Base-by-base conservation (phyloP, 805 yeast genomes). In the Zygoascus tannicola region DNA sequence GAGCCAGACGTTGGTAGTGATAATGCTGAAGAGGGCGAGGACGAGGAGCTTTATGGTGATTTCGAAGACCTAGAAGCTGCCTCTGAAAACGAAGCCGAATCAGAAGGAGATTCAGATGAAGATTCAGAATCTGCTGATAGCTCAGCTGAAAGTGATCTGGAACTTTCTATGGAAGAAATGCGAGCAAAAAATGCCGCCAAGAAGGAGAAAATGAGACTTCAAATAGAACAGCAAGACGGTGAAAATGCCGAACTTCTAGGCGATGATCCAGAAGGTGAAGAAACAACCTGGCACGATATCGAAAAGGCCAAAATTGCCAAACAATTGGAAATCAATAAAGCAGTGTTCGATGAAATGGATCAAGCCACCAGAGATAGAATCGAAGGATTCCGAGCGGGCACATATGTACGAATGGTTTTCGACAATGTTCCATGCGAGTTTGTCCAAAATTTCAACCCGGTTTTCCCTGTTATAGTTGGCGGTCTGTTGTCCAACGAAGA, bases 271-370 rank as follows among this genome's bases (percentile, higher is more conserved):
- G 87, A 84, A 58, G 65, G 63, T 36, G 81, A 76, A 44, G 55
- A 84, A 58, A 97, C 90, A 56, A 87, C 96, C 0, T 92, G 98
- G 98, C 92, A 90, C 61, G 97, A 90, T 61, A 78, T 83, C 63
- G 97, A 92, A 63, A 92, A 92, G 68, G 94, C 95, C 48, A 90
- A 88, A 58, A 88, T 94, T 79, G 87, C 95, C 45, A 90, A 92
- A 62, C 98, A 92, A 66, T 68, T 85, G 50, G 97, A 90, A 49
- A 87, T 94, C 65, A 94, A 92, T 64, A 84, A 85, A 61, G 76
- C 85, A 7, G 71, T 65, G 48, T 63, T 56, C 36, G 81, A 77
- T 16, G 71, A 74, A 35, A 73, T 92, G 80, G 94, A 86, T 47
- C 70, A 67, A 10, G 83, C 73, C n/a, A 77, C 84, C 18, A 74